Evolutionary conservation across 2,329 filamentous ascomycete species (phyloP).

Genomic region (Pseudopyricularia cyperi): DNA sequence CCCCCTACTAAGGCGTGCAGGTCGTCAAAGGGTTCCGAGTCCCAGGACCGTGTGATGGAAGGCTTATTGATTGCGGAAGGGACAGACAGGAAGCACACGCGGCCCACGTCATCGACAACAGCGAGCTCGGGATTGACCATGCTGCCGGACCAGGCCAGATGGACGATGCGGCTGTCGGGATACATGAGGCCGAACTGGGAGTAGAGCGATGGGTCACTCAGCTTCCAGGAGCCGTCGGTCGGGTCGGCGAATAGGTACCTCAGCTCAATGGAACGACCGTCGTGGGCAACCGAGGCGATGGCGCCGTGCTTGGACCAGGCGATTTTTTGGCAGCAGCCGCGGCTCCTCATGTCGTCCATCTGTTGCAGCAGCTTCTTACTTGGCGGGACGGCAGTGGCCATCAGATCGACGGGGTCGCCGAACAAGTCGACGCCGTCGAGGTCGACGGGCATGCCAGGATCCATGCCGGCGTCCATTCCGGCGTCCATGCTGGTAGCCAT

Average conservation of each 20-base stretch:
- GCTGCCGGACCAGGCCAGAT: conserved; percentile 61
- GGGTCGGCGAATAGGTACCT: conserved; percentile 58
- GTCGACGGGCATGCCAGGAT: conserved; percentile 46
- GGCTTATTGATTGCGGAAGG: conserved; percentile 63
- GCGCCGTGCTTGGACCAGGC: conserved; percentile 82
- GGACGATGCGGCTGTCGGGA: conserved; percentile 55
- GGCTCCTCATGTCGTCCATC: conserved; percentile 61
- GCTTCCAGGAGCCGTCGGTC: conserved; percentile 58
- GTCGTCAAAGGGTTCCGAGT: conserved; percentile 60
- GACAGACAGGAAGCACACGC: conserved; percentile 62
- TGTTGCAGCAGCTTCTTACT: conserved; percentile 58
- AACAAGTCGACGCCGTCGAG: conserved; percentile 55
- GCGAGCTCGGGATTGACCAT: conserved; percentile 59
- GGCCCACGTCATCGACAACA: conserved; percentile 66
- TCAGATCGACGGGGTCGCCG: conserved; percentile 27
- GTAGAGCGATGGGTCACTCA: conserved; percentile 59
- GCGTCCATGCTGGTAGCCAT: conserved; percentile 22
- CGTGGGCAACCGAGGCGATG: conserved; percentile 66
- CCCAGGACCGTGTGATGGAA: conserved; percentile 45
- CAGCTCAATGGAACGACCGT: conserved; percentile 58
- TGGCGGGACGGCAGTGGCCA: conserved; percentile 35
- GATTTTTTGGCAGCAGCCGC: conserved; percentile 69
- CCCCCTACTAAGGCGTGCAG: conserved; percentile 67
- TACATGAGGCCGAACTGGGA: conserved; percentile 47
- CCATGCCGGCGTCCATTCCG: conserved; percentile 34